Evolutionary conservation across 192 early-diverging fungal genomes (phyloP).

Genomic region (Globomyces pollinis-pini): DNA sequence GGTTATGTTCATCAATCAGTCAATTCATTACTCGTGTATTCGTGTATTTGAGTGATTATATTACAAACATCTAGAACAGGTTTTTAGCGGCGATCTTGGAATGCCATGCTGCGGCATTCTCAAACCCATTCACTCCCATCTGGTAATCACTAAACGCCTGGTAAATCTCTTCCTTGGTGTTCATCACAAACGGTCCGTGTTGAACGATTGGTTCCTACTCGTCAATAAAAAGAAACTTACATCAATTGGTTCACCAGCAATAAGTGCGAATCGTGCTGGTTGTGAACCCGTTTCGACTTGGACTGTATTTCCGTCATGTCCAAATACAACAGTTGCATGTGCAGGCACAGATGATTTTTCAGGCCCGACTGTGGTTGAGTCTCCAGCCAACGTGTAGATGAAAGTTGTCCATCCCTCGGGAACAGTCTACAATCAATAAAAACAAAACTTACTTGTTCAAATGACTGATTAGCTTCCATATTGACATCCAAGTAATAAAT

Average conservation of each 20-base stretch:
- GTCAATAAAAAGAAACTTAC: too few species aligned
- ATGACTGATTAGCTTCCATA: conserved; percentile 46
- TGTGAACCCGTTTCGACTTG: conserved; percentile 35
- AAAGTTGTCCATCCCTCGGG: conserved; percentile 52
- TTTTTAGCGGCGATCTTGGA: conserved; percentile 23
- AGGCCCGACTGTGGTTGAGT: conserved; percentile 43
- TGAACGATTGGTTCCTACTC: conserved; percentile 50
- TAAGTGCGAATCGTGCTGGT: conserved; percentile 48
- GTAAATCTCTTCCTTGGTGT: conserved; percentile 47
- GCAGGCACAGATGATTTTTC: conserved; percentile 19
- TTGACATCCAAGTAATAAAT: conserved; percentile 73
- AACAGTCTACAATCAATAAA: conserved; percentile 31
- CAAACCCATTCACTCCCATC: conserved; percentile 59
- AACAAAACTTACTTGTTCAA: conserved; percentile 24
- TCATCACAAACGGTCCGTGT: conserved; percentile 65
- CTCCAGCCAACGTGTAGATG: conserved; percentile 55
- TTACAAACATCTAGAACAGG: too few species aligned
- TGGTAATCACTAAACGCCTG: conserved; percentile 52
- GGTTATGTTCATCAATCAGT: too few species aligned
- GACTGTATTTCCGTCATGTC: conserved; percentile 24
- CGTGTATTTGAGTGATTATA: too few species aligned
- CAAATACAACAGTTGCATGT: conserved; percentile 39
- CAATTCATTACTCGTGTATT: too few species aligned
- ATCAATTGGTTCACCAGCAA: conserved; percentile 53
- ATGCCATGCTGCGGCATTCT: conserved; percentile 49